Percentiles rank a stretch among this genome's conserved stretches.
Evolutionary conservation across 2,329 filamentous ascomycete species (phyloP).

Genomic region (Penicillium sp.): DNA sequence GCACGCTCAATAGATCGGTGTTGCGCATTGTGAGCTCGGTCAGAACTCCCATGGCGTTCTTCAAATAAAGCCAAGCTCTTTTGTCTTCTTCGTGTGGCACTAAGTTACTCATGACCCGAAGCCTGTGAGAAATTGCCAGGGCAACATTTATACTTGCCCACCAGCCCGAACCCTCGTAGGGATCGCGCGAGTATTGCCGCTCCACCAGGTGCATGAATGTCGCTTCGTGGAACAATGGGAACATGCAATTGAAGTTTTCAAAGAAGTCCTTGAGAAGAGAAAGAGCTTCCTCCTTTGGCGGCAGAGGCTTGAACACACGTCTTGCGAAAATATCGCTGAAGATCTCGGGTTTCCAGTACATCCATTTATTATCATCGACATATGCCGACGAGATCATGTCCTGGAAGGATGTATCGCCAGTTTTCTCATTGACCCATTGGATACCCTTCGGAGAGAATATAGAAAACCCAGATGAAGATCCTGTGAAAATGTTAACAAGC

Average conservation of each 20-base stretch:
- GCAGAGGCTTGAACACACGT: constrained; percentile 77
- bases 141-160: constrained; percentile 96
- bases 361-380: constrained; percentile 91
- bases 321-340: constrained; percentile 89
- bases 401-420: constrained; percentile 91
- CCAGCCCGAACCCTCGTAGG: constrained; percentile 94
- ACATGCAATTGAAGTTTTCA: constrained; percentile 98
- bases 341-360: constrained; percentile 96
- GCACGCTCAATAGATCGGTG: constrained; percentile 89
- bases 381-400: constrained; percentile 91
- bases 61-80: constrained; percentile 92
- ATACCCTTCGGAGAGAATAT: constrained; percentile 99
- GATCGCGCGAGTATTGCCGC: constrained; percentile 85
- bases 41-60: constrained; percentile 93
- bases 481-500: constrained; percentile 43
- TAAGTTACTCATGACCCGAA: constrained; percentile 93
- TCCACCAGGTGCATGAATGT: constrained; percentile 98
- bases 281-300: constrained; percentile 80
- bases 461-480: constrained; percentile 94
- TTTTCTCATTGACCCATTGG: constrained; percentile 97
- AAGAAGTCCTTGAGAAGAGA: constrained; percentile 92
- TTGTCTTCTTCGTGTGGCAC: constrained; percentile 88
- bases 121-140: constrained; percentile 84
- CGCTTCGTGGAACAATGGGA: constrained; percentile 93
- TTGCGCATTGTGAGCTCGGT: constrained; percentile 94